A percentile compares a stretch with the other conserved stretches of the same genome.
phyloP scores from a whole-genome alignment of 805 yeast species.

The Zygoascus flipseniorum region DNA sequence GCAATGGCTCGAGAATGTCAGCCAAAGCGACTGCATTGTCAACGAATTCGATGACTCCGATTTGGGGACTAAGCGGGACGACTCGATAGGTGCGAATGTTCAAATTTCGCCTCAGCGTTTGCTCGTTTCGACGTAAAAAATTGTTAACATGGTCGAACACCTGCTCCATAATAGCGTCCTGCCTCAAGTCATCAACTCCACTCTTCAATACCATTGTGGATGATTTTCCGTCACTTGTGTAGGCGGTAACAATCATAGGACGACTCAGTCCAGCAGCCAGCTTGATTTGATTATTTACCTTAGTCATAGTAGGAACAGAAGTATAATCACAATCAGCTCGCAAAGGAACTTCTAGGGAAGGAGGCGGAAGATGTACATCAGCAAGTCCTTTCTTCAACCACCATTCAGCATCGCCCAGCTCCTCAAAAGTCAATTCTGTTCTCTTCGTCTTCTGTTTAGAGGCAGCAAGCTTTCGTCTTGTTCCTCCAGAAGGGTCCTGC shows the following conservation, averaged over 20 bases:
- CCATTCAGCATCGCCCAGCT: slow-evolving; percentile 36
- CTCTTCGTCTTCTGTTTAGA: background rate
- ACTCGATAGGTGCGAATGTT: slow-evolving; percentile 79
- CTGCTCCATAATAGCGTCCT: slow-evolving; percentile 96
- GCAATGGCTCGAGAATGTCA: slow-evolving; percentile 61
- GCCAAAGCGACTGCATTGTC: slow-evolving; percentile 61
- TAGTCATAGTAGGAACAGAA: slow-evolving; percentile 38
- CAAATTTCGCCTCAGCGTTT: slow-evolving; percentile 48
- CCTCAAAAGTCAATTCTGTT: slow-evolving; percentile 12
- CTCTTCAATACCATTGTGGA: slow-evolving; percentile 67
- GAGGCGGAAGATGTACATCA: slow-evolving; percentile 47
- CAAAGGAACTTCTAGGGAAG: slow-evolving; percentile 44
- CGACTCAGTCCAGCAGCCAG: slow-evolving; percentile 85
- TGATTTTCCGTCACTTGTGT: slow-evolving; percentile 46
- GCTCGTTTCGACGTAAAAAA: slow-evolving; percentile 47
- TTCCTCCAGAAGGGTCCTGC: background rate
- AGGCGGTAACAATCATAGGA: slow-evolving; percentile 67
- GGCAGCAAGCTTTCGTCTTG: background rate
- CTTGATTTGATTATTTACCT: slow-evolving; percentile 38
- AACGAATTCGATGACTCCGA: slow-evolving; percentile 90
- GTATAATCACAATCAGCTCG: slow-evolving; percentile 38
- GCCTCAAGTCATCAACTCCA: slow-evolving; percentile 85
- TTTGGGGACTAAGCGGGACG: slow-evolving; percentile 76
- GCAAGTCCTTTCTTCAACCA: slow-evolving; percentile 45
- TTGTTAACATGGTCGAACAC: slow-evolving; percentile 81